Base-by-base conservation (phyloP, 441 rosid genomes). In the Adansonia rubrostipa region DNA sequence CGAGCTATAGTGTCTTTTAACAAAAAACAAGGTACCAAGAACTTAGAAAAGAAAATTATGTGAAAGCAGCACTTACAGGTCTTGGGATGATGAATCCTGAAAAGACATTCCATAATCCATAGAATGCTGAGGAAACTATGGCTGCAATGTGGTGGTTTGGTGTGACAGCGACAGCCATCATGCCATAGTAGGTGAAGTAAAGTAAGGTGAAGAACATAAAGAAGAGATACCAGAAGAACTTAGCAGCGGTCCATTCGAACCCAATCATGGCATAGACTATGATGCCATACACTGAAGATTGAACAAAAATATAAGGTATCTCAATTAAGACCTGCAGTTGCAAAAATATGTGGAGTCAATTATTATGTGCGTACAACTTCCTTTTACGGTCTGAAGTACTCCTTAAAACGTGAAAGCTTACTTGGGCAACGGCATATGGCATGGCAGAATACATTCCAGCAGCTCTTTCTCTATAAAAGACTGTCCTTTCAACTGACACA, bases 101-200 rank as follows among this genome's bases (percentile, higher is more conserved):
- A 77, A 88, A 91, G 19, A 89, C 71, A 79, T 84, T 85, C 95
- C 95, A 91, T 6, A 87, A 11, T 11, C 71, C 71, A 15, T 80
- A 87, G 80, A 89, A 88, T 5, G 82, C 65, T 0, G 86, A 13
- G 57, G 90, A 64, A 62, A 82, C 64, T 13, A 91, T 82, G 58
- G 87, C 81, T 19, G 93, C 91, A 67, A 88, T 74, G 80, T 78
- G 69, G 56, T 82, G 86, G 82, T 91, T 86, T 2, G 95, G 92
- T 0, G 95, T 89, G 50, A 84, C 48, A 24, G 92, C 92, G 15
- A 87, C 90, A 7, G 81, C 57, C 95, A 86, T 89, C 95, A 91
- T 91, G n/a, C 93, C 93, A 3, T 82, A 84, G 84, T 76, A 89
- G 45, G 86, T 89, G 84, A 82, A 87, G 87, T 86, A 89, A 24